These are phyloP conservation scores for Micractinium sp. DNA, from an alignment of 139 green algal genomes.

Conservation along the genomic window DNA sequence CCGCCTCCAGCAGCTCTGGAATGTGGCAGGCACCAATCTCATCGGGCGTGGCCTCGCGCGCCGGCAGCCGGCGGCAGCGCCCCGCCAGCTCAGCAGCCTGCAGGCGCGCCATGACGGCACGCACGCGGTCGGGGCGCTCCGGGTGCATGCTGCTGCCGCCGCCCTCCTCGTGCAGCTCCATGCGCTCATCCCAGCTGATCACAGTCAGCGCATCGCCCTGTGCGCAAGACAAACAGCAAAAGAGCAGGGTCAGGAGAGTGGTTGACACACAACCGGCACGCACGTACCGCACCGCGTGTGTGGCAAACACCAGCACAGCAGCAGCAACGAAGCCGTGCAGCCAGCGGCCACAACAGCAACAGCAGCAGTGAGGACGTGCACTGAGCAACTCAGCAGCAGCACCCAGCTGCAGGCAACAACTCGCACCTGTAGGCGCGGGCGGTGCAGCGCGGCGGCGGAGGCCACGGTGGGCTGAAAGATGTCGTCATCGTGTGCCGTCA, in stretches of 20 bases:
- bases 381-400: background rate
- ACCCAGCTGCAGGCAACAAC: background rate
- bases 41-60: constrained; percentile 54
- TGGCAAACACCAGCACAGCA: background rate
- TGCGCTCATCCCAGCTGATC: constrained; percentile 66
- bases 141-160: constrained; percentile 41
- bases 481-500: constrained; percentile 7
- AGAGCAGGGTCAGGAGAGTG: background rate
- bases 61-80: constrained; percentile 53
- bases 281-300: background rate
- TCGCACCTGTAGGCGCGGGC: constrained; percentile 11
- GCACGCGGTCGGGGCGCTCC: constrained; percentile 75
- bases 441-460: constrained; percentile 10
- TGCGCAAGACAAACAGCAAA: background rate
- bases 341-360: background rate
- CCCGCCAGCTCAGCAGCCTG: constrained; percentile 43
- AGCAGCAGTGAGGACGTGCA: background rate
- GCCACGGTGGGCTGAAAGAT: constrained; percentile 27
- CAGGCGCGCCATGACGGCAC: constrained; percentile 73
- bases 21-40: constrained; percentile 73
- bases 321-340: background rate
- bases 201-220: constrained; percentile 37
- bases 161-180: constrained; percentile 52
- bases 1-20: constrained; percentile 48
- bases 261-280: too few species aligned